Base-by-base conservation (phyloP, 192 early-diverging fungal species). In the Backusella westeae region DNA sequence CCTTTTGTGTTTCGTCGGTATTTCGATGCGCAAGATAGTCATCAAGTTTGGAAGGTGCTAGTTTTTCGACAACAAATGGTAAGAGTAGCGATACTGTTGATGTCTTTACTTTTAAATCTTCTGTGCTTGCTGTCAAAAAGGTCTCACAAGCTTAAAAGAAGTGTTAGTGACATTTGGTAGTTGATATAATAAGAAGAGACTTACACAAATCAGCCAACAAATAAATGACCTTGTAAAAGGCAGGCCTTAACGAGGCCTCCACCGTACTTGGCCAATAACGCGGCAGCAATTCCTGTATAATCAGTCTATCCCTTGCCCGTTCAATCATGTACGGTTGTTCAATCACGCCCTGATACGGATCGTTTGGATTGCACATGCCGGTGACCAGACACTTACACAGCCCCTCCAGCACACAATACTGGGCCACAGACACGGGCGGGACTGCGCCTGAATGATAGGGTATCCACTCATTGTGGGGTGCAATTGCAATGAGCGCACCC, bases 341-440 rank as follows among this genome's bases (percentile, higher is more conserved):
- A 8, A 41, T 41, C 3, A 29, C 17, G 17, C 67, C 67, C 26
- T 69, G 39, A 56, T 73, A 72, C 12, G 77, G 66, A 68, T 78
- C 36, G 0, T 19, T 23, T 17, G 67, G 56, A 49, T n/a, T 67
- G 34, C 44, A 49, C 6, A 26, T 29, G 0, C 73, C 66, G 2
- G 69, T 49, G 67, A 65, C 65, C 17, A 81, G 36, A 1, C 39
- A 35, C 53, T 78, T 77, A 21, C 66, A 75, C 15, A 81, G 35
- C 0, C 73, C 72, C 44, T 81, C 80, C 12, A 81, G 6, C 12
- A 78, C 63, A 63, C 76, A 77, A 17, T 67, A 59, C 67, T 66
- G 41, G 0, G 76, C 66, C 4, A 75, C 46, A 6, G 36, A 15
- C 2, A 69, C 49, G 4, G 78, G 72, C 0, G 53, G 72, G 14